These are phyloP conservation scores for Xylariales sp. DNA, from an alignment of 2,329 filamentous ascomycete genomes.

Conservation along the genomic window DNA sequence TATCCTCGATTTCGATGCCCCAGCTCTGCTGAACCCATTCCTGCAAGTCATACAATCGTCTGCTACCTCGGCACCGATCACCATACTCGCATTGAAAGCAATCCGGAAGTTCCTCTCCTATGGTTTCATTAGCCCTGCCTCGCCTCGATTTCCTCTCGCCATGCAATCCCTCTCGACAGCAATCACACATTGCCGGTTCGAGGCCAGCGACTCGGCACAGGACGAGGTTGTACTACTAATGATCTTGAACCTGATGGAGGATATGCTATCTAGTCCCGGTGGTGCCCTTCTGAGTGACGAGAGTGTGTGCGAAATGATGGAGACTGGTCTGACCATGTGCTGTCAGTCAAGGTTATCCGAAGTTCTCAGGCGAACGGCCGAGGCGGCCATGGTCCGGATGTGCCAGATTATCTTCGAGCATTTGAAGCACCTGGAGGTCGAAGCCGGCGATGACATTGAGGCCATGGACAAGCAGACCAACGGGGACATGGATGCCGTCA, in stretches of 20 bases:
- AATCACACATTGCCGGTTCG: constrained; percentile 95
- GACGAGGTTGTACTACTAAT: constrained; percentile 93
- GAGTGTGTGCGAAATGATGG: constrained; percentile 99
- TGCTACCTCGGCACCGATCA: constrained; percentile 92
- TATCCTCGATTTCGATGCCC: constrained; percentile 83
- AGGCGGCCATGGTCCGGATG: constrained; percentile 98
- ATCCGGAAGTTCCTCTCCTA: constrained; percentile 97
- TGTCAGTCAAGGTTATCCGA: constrained; percentile 90
- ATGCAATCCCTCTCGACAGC: constrained; percentile 94
- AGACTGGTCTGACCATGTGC: constrained; percentile 93
- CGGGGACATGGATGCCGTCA: constrained; percentile 68
- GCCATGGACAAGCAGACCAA: constrained; percentile 62
- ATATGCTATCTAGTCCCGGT: constrained; percentile 91
- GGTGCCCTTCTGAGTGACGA: constrained; percentile 94
- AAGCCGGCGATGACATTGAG: constrained; percentile 63
- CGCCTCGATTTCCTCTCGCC: constrained; percentile 81
- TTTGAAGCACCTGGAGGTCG: constrained; percentile 78
- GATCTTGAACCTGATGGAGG: constrained; percentile 96
- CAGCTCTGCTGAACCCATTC: constrained; percentile 85
- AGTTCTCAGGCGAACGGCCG: constrained; percentile 81
- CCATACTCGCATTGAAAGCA: constrained; percentile 86
- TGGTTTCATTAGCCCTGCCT: constrained; percentile 78
- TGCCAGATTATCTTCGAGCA: constrained; percentile 97
- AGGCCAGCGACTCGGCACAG: constrained; percentile 89
- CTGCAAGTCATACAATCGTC: constrained; percentile 95